Conservation (phyloP, 2,329 filamentous ascomycete genomes). For the Alternaria viburni region DNA sequence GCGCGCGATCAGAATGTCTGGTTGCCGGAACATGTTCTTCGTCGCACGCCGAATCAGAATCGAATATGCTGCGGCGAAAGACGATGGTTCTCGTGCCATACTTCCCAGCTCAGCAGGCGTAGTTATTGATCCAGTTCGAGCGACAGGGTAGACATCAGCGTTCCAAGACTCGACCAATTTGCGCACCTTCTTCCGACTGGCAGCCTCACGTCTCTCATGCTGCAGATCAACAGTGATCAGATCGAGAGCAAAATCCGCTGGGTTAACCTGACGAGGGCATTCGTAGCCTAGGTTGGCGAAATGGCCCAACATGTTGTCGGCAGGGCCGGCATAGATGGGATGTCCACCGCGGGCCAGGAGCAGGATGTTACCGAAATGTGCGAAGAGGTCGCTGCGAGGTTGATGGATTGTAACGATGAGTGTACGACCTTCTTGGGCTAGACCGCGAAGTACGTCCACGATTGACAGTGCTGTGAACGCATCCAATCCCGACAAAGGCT, state of each 20-base stretch:
- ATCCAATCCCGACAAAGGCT: constrained; percentile 77
- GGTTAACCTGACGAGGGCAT: constrained; percentile 74
- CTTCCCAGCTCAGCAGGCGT: constrained; percentile 75
- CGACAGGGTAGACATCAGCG: constrained; percentile 31
- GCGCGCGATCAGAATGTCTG: constrained; percentile 43
- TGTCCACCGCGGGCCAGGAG: constrained; percentile 73
- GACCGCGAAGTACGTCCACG: constrained; percentile 68
- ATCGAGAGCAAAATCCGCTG: constrained; percentile 78
- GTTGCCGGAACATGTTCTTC: constrained; percentile 63
- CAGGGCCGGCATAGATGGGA: constrained; percentile 70
- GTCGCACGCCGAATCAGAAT: constrained; percentile 70
- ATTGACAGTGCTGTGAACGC: constrained; percentile 80
- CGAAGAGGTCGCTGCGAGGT: constrained; percentile 74
- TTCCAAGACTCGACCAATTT: constrained; percentile 67
- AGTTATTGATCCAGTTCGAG: constrained; percentile 54
- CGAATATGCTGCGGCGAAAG: constrained; percentile 68
- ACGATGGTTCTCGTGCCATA: constrained; percentile 67
- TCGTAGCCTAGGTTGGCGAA: constrained; percentile 66
- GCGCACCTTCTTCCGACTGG: constrained; percentile 68
- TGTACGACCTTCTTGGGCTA: constrained; percentile 76
- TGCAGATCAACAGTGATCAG: constrained; percentile 79
- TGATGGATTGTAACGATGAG: constrained; percentile 81
- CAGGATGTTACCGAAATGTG: constrained; percentile 73
- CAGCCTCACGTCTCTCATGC: constrained; percentile 65
- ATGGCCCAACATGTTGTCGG: constrained; percentile 68